phyloP scores from a whole-genome alignment of 192 early-diverging fungal species.

The Backusella tuberculispora region DNA sequence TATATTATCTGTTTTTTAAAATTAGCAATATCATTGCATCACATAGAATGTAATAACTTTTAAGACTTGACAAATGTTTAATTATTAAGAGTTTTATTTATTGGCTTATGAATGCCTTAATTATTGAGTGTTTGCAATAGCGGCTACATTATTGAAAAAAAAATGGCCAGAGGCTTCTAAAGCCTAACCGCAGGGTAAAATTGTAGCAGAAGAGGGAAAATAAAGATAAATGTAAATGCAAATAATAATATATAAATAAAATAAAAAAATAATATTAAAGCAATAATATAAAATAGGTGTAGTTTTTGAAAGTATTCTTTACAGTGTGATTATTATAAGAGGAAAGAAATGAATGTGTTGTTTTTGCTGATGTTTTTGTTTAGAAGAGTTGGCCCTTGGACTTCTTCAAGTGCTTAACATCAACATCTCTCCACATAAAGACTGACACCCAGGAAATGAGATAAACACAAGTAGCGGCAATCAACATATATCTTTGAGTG shows the following conservation, averaged over 20 bases:
- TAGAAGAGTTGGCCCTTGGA: neutral
- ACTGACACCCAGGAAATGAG: constrained; percentile 16
- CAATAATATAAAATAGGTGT: neutral
- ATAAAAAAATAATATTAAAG: neutral
- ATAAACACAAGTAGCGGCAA: constrained; percentile 12
- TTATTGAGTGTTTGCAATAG: neutral
- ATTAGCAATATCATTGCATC: no score
- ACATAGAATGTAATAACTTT: no score
- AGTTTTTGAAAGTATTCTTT: neutral
- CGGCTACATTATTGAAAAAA: neutral
- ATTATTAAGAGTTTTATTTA: neutral
- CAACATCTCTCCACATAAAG: constrained; percentile 11
- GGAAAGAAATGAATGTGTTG: neutral
- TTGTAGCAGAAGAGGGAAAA: constrained; percentile 11
- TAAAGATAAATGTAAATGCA: neutral
- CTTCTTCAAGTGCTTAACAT: constrained; percentile 5
- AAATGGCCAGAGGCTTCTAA: neutral
- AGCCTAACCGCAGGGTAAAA: neutral
- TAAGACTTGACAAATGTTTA: no score
- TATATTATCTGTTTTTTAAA: no score
- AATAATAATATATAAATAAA: neutral
- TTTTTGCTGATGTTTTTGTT: neutral
- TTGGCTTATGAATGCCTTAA: neutral
- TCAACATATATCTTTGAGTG: constrained; percentile 10
- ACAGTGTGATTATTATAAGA: neutral